A percentile compares a stretch with the other conserved stretches of the same genome.
These are phyloP conservation scores for Amylostereum areolatum DNA, from an alignment of 1,284 basidiomycete species.

Conservation along the genomic window DNA sequence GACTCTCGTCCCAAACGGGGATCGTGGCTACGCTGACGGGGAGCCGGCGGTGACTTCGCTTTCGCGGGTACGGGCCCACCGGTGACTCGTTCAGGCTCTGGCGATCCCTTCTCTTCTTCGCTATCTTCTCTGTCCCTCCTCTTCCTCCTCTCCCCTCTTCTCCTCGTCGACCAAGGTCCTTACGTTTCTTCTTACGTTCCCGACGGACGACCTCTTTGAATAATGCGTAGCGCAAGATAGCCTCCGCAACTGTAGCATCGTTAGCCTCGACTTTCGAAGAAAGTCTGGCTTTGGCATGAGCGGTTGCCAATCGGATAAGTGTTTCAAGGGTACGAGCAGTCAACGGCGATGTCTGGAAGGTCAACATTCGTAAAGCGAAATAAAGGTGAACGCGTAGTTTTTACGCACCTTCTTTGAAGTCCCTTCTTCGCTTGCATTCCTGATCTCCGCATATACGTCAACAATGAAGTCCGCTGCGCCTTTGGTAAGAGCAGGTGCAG, in stretches of 20 bases:
- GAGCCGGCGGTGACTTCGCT: conserved; percentile 23
- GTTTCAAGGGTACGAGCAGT: conserved; percentile 99
- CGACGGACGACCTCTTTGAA: conserved; percentile 95
- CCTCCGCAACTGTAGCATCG: conserved; percentile 90
- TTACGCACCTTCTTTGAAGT: conserved; percentile 85
- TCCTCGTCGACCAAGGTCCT: conserved; percentile 55
- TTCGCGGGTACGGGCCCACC: conserved; percentile 27
- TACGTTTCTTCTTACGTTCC: conserved; percentile 74
- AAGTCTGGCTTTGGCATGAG: conserved; percentile 94
- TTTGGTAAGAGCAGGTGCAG: conserved; percentile 82
- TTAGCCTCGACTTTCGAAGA: conserved; percentile 80
- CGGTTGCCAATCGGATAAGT: conserved; percentile 95
- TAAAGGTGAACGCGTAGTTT: too few relatives aligned
- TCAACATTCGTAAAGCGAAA: too few relatives aligned
- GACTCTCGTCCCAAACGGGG: conserved; percentile 55
- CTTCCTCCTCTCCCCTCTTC: conserved; percentile 41
- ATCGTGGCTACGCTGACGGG: conserved; percentile 28
- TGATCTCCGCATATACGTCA: conserved; percentile 84
- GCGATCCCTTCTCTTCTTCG: conserved; percentile 42
- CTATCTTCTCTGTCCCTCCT: conserved; percentile 47
- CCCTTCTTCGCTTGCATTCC: conserved; percentile 89
- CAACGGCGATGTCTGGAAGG: conserved; percentile 84
- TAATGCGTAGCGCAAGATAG: conserved; percentile 93
- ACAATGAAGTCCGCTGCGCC: conserved; percentile 95
- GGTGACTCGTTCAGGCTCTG: conserved; percentile 46